These are phyloP conservation scores for Penicillium sp. DNA, from an alignment of 2,329 filamentous ascomycete species.

Conservation along the genomic window DNA sequence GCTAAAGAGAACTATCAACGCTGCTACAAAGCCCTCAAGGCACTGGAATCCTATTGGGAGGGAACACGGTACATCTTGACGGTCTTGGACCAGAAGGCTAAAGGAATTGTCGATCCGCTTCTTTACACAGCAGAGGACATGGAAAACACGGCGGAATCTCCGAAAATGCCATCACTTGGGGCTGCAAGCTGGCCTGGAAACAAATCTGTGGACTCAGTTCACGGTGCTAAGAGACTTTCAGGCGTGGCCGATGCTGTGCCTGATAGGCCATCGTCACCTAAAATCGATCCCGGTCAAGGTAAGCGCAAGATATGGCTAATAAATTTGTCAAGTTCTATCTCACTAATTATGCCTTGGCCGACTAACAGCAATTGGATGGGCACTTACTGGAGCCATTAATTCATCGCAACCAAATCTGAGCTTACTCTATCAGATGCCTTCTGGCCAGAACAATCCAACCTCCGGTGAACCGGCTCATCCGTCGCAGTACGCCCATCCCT, in stretches of 20 bases:
- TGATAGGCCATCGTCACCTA: conserved; percentile 48
- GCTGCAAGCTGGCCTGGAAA: conserved; percentile 55
- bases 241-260: conserved; percentile 34
- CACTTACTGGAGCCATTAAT: conserved; percentile 83
- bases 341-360: conserved; percentile 40
- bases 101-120: conserved; percentile 78
- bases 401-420: conserved; percentile 83
- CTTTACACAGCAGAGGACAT: conserved; percentile 73
- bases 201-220: conserved; percentile 40
- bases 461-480: conserved; percentile 37
- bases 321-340: background rate
- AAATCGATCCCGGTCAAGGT: conserved; percentile 57
- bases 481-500: conserved; percentile 38
- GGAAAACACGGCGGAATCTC: conserved; percentile 66
- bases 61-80: conserved; percentile 86
- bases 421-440: conserved; percentile 71
- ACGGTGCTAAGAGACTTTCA: conserved; percentile 20
- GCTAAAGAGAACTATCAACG: conserved; percentile 86
- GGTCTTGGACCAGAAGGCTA: conserved; percentile 82
- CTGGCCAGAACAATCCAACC: conserved; percentile 31
- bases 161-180: conserved; percentile 55
- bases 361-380: conserved; percentile 73
- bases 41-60: conserved; percentile 83
- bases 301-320: conserved; percentile 24
- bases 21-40: conserved; percentile 81